A percentile compares a stretch with the other conserved stretches of the same genome.
Conservation (phyloP, 306 rosid genomes). For the Ceratonia siliqua region DNA sequence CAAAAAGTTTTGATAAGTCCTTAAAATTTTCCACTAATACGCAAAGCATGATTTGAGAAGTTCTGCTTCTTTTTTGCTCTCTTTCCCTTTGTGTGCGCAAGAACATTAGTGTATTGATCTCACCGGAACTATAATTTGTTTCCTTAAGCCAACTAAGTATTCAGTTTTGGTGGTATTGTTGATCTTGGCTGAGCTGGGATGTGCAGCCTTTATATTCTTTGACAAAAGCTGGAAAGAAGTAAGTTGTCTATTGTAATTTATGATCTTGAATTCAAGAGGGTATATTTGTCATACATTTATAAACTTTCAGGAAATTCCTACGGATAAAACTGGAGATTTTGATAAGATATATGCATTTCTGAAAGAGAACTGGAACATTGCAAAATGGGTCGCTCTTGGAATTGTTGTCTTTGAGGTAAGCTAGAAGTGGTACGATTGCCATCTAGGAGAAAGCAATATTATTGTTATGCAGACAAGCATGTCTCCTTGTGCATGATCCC, state of each 20-base stretch:
- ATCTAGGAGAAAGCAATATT: conserved; percentile 8
- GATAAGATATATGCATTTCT: conserved; percentile 66
- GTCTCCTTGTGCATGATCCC: conserved; percentile 17
- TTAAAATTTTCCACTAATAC: conserved; percentile 2
- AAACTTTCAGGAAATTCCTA: conserved; percentile 68
- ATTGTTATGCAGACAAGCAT: conserved; percentile 9
- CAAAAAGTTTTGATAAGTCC: conserved; percentile 13
- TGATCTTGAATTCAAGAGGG: conserved; percentile 27
- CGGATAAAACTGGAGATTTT: conserved; percentile 78
- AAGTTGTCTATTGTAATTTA: conserved; percentile 33
- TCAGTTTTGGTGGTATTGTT: conserved; percentile 69
- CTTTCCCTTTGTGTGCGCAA: not conserved
- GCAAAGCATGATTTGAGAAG: conserved; percentile 15
- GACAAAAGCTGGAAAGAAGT: conserved; percentile 89
- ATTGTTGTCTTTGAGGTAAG: conserved; percentile 81
- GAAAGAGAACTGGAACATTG: conserved; percentile 66
- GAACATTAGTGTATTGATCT: not conserved
- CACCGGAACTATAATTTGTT: conserved; percentile 25
- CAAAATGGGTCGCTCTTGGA: conserved; percentile 90
- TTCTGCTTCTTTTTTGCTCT: conserved; percentile 5
- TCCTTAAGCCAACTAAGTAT: conserved; percentile 80
- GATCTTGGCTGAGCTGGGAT: conserved; percentile 81
- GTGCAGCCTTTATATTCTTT: conserved; percentile 84
- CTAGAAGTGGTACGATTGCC: conserved; percentile 14
- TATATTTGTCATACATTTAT: conserved; percentile 21